Base-by-base conservation (phyloP, 2,329 filamentous ascomycete species). In the Trichoderma simmonsii region DNA sequence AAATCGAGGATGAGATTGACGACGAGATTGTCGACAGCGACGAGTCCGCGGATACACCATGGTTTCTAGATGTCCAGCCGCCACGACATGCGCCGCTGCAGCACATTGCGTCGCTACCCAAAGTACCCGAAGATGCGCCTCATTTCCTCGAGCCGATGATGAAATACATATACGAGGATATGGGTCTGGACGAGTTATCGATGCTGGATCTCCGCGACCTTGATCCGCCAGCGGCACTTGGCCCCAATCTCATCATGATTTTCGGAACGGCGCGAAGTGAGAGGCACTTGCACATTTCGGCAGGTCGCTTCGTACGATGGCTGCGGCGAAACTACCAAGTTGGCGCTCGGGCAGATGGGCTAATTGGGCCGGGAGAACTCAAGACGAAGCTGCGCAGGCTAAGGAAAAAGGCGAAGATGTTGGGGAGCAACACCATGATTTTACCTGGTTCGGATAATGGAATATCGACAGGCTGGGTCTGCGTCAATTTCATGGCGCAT, bases 381-480 rank as follows among this genome's bases (percentile, higher is more conserved):
- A 97, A 97, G 81, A 90, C 94, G 65, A 97, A 95, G 80, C 82
- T 98, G 74, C 87, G 92, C 43, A 87, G 96, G 56, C 92, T 95
- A 80, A 90, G 92, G 8, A 93, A 93, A 80, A 91, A 92, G 76
- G 92, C 94, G 36, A 94, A 93, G 80, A 85, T 98, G 73, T 84
- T 97, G 75, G 94, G 93, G 15, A 92, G 88, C 72, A 90, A 90
- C 2, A 88, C 89, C 0, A 89, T 90, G n/a, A 86, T 88, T 61
- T 85, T 89, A 6, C 88, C 89, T 12, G 87, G 87, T 62, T 84
- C 87, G 1, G 95, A 97, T 76, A 93, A 98, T 78, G 95, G 95
- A 3, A 93, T 97, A 67, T 91, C 92, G 14, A 98, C 95, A 1
- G 95, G 94, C 11, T 99, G 96, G 96, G 92, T 99, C 24, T 99